Percentiles rank a stretch among this genome's conserved stretches.
Evolutionary conservation across 106 monocot species (phyloP).

Genomic region (Chionographis japonica): DNA sequence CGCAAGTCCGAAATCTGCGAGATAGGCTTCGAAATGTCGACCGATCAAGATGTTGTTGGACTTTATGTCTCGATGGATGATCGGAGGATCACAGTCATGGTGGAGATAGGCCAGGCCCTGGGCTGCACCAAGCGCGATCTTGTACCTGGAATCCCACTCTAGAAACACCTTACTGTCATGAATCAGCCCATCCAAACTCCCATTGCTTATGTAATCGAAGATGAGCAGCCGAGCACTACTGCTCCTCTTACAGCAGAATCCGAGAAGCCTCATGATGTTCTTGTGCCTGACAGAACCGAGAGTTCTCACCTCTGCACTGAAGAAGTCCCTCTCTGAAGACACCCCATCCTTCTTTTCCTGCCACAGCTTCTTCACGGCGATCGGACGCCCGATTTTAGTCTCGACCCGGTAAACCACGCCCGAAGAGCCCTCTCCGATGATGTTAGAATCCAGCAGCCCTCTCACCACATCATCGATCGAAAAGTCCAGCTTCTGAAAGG

Average conservation of each 20-base stretch:
- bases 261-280: slow-evolving; percentile 26
- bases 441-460: slow-evolving; percentile 14
- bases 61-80: slow-evolving; percentile 29
- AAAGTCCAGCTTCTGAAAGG: slow-evolving; percentile 24
- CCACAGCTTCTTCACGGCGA: slow-evolving; percentile 28
- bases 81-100: slow-evolving; percentile 26
- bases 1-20: slow-evolving; percentile 29
- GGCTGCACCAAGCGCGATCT: slow-evolving; percentile 18
- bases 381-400: not conserved
- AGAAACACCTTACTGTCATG: slow-evolving; percentile 1
- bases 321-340: slow-evolving; percentile 10
- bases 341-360: not conserved
- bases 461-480: slow-evolving; percentile 6
- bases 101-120: slow-evolving; percentile 30
- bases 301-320: slow-evolving; percentile 16
- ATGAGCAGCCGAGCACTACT: slow-evolving; percentile 9
- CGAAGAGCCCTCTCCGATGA: slow-evolving; percentile 22
- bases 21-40: slow-evolving; percentile 11
- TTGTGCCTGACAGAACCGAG: slow-evolving; percentile 24
- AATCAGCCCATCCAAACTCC: slow-evolving; percentile 15
- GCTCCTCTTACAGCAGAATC: slow-evolving; percentile 8
- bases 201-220: slow-evolving; percentile 27
- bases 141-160: slow-evolving; percentile 27
- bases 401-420: slow-evolving; percentile 18
- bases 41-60: slow-evolving; percentile 20